Evolutionary conservation across 345 rosid species (phyloP).

Genomic region (Sapria himalayana): DNA sequence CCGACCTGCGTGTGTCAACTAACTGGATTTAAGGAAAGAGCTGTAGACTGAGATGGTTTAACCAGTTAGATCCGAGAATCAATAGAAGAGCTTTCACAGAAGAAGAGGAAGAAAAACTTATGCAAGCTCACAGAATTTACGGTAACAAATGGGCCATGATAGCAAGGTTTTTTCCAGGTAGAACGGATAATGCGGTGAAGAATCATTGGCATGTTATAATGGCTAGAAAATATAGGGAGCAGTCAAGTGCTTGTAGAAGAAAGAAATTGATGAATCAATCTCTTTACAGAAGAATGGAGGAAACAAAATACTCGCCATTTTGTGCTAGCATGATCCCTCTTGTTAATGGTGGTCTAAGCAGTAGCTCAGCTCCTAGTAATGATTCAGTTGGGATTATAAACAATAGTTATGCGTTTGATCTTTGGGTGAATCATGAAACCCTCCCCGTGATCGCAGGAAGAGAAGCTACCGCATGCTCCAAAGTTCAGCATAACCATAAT

Average conservation of each 20-base stretch:
- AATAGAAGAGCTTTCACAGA: conserved; percentile 73
- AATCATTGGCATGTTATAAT: conserved; percentile 97
- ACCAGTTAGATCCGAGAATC: conserved; percentile 91
- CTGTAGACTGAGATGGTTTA: conserved; percentile 90
- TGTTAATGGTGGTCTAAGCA: conserved; percentile 8
- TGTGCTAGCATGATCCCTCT: conserved; percentile 12
- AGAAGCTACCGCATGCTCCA: conserved; percentile 10
- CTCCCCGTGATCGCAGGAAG: conserved; percentile 9
- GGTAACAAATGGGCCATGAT: conserved; percentile 99
- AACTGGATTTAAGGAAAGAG: conserved; percentile 55
- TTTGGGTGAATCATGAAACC: conserved; percentile 9
- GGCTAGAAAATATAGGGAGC: conserved; percentile 91
- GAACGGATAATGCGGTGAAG: conserved; percentile 98
- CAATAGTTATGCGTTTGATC: conserved; percentile 8
- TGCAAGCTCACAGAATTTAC: conserved; percentile 84
- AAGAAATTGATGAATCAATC: conserved; percentile 30
- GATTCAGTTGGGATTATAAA: too few relatives aligned
- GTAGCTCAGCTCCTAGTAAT: conserved; percentile 5
- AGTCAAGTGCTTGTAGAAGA: conserved; percentile 56
- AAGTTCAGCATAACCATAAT: conserved; percentile 6
- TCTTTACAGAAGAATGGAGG: conserved; percentile 15
- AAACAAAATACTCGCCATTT: conserved; percentile 9
- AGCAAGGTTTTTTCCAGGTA: conserved; percentile 85
- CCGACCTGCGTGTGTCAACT: too few relatives aligned
- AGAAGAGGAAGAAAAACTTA: conserved; percentile 87